These are phyloP conservation scores for Lagenaria siceraria DNA, from an alignment of 306 rosid species.

Conservation along the genomic window DNA sequence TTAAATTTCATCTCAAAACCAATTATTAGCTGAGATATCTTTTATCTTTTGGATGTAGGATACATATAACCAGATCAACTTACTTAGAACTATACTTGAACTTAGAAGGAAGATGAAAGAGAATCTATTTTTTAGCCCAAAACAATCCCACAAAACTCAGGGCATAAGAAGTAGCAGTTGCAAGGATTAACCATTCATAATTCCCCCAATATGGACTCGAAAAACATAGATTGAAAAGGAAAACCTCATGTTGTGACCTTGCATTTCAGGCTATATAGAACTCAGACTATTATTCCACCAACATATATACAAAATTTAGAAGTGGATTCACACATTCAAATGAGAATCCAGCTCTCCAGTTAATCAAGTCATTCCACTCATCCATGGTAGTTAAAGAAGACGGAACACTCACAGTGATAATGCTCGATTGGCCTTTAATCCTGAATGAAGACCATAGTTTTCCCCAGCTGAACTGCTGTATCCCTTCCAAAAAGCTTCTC, in stretches of 20 bases:
- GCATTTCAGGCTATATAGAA: neutral
- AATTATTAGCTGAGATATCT: too few relatives aligned
- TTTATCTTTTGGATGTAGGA: too few relatives aligned
- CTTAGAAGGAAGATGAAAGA: too few relatives aligned
- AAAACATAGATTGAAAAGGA: neutral
- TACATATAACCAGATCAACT: neutral
- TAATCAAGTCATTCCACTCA: neutral
- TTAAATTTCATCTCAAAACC: too few relatives aligned
- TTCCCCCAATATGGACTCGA: neutral
- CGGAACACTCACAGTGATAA: neutral
- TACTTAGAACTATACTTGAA: neutral
- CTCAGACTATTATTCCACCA: neutral
- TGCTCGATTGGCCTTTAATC: slow-evolving; percentile 11
- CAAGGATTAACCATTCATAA: neutral
- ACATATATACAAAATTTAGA: neutral
- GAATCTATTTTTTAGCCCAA: too few relatives aligned
- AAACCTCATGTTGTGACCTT: neutral
- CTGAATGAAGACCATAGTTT: slow-evolving; percentile 28
- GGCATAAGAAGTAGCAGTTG: neutral
- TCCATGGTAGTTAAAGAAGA: neutral
- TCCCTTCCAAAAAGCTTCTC: slow-evolving; percentile 66
- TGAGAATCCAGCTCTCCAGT: neutral
- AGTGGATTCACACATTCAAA: slow-evolving; percentile 3
- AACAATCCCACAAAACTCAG: neutral
- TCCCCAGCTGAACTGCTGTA: slow-evolving; percentile 44